Evolutionary conservation across 306 rosid species (phyloP).

Genomic region (Cucumis cinereus): DNA sequence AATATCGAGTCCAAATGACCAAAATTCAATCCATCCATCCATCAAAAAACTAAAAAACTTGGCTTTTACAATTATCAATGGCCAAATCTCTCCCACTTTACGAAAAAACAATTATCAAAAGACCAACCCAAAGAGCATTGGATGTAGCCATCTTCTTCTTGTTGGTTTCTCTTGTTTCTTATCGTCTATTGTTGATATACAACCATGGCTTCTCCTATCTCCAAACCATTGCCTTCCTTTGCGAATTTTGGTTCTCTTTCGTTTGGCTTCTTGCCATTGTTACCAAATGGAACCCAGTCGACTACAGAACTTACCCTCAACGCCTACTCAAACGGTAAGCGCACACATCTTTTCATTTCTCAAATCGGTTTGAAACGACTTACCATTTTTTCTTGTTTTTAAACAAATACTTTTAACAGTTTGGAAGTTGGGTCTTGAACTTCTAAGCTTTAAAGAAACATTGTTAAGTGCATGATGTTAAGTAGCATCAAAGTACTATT

Average conservation of each 20-base stretch:
- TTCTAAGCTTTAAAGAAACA: no score
- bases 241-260: conserved; percentile 53
- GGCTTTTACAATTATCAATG: background rate
- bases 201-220: conserved; percentile 25
- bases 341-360: background rate
- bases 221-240: conserved; percentile 33
- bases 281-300: conserved; percentile 41
- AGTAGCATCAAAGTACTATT: no score
- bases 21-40: no score
- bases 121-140: conserved; percentile 8
- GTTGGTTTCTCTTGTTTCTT: conserved; percentile 21
- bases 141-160: conserved; percentile 24
- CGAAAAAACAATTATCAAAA: conserved; percentile 11
- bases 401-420: no score
- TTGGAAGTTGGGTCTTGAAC: no score
- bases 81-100: conserved; percentile 16
- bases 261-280: conserved; percentile 17
- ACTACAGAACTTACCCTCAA: conserved; percentile 21
- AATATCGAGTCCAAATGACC: no score
- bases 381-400: no score
- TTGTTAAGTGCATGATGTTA: no score
- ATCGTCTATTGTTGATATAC: conserved; percentile 17
- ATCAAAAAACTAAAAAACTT: no score
- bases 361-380: no score
- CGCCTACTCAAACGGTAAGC: conserved; percentile 31